Percentiles rank a stretch among this genome's conserved stretches.
These are phyloP conservation scores for Schoenoplectus triqueter DNA, from an alignment of 202 grass and related monocot genomes.

Conservation along the genomic window DNA sequence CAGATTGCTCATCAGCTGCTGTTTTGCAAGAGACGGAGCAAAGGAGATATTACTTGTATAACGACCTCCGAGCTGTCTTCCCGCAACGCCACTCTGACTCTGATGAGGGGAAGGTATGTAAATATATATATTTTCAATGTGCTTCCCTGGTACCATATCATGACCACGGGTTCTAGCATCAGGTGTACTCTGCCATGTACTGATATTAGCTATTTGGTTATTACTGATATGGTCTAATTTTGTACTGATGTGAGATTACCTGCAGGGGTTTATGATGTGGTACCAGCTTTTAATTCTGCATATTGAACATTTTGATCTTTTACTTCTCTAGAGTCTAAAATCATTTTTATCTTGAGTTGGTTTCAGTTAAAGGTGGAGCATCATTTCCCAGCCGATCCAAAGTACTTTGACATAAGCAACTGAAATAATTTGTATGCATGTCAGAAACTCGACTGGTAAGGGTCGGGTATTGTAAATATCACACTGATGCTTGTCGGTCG, in stretches of 20 bases:
- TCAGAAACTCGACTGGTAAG: constrained; percentile 39
- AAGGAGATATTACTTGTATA: constrained; percentile 87
- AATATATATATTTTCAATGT: constrained; percentile 27
- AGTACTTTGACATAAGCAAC: constrained; percentile 93
- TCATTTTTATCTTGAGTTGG: constrained; percentile 4
- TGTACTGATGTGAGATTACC: neutral
- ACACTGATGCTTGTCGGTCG: constrained; percentile 44
- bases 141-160: neutral
- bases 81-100: constrained; percentile 91
- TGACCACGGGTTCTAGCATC: neutral
- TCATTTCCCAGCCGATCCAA: constrained; percentile 89
- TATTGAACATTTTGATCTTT: neutral
- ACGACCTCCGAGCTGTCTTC: constrained; percentile 93
- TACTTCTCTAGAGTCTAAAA: constrained; percentile 32
- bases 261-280: neutral
- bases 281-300: constrained; percentile 15
- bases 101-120: constrained; percentile 87
- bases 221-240: constrained; percentile 1
- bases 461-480: constrained; percentile 60
- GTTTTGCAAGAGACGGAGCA: constrained; percentile 33
- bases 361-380: constrained; percentile 78
- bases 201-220: neutral
- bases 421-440: constrained; percentile 43
- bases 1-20: constrained; percentile 53
- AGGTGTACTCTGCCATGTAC: neutral